Evolutionary conservation across 441 rosid species (phyloP), one percentile per base, ranked within the genome.

Genomic region (Arabidopsis lyrata): DNA sequence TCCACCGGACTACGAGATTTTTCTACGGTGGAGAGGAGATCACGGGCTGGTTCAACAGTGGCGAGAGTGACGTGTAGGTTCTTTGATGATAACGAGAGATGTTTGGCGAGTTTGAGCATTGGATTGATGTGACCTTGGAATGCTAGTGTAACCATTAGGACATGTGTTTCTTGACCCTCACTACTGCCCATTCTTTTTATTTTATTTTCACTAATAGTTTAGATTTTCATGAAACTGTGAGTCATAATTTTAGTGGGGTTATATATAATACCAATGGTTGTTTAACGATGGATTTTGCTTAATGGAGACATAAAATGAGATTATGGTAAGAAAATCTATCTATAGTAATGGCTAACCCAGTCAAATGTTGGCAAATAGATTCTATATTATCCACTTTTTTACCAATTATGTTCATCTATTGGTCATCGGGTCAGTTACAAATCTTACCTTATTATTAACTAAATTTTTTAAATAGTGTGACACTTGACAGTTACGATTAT

Each of bases 51-150:
- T 12, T 87, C 84, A 5, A 74, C 72, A 60, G 87, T 82, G 69
- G 86, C 83, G 8, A 87, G 24, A 22, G 83, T 83, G 77, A 83
- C 73, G 14, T 55, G 78, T n/a, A 87, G 70, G 3, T 82, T 86
- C 42, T 70, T 55, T 14, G 66, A 61, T 42, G 18, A 61, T 16
- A 60, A 59, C 9, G 74, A 74, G 9, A 81, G 78, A 18, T 69
- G 74, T 66, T 85, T 79, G 55, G 82, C 91, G 8, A 87, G 66
- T 73, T 81, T 82, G 47, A 87, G 76, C 70, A 81, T 45, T 0
- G 91, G 91, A 59, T 82, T 87, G 22, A 87, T 55, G 56, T 87
- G 88, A 22, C 91, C 88, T 61, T 82, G 88, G 9, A 70, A 12
- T n/a, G 86, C 68, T 35, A 82, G 20, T 32, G 85, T 77, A 35